A percentile compares a stretch with the other conserved stretches of the same genome.
These are phyloP conservation scores for Tripterygium wilfordii DNA, from an alignment of 177 flowering plant species.

Conservation along the genomic window DNA sequence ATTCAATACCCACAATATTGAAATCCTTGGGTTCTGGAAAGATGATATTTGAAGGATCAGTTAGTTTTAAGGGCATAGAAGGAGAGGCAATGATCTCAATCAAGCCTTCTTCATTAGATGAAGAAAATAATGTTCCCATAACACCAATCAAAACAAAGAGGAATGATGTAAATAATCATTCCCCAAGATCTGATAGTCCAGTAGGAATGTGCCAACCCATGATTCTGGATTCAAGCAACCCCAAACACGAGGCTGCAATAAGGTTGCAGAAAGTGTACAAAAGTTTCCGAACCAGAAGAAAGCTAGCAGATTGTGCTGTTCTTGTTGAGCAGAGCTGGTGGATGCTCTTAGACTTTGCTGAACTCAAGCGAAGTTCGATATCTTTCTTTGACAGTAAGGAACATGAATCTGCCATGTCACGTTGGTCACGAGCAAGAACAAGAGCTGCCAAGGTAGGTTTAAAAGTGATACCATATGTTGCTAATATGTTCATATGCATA, in stretches of 20 bases:
- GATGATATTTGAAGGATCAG: slow-evolving; percentile 60
- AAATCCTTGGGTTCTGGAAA: slow-evolving; percentile 54
- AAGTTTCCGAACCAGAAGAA: slow-evolving; percentile 88
- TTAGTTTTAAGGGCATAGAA: slow-evolving; percentile 48
- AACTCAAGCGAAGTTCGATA: slow-evolving; percentile 66
- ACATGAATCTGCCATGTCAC: slow-evolving; percentile 60
- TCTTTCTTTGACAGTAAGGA: slow-evolving; percentile 67
- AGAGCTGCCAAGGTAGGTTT: slow-evolving; percentile 65
- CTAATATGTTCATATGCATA: too few relatives aligned
- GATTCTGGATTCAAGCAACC: slow-evolving; percentile 28
- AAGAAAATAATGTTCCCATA: slow-evolving; percentile 15
- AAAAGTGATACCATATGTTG: too few relatives aligned
- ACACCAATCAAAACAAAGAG: slow-evolving; percentile 12
- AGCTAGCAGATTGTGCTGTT: slow-evolving; percentile 98
- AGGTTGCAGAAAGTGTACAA: slow-evolving; percentile 97
- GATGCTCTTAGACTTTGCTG: slow-evolving; percentile 69
- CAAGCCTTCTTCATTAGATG: slow-evolving; percentile 20
- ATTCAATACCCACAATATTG: slow-evolving; percentile 43
- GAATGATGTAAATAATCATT: slow-evolving; percentile 7
- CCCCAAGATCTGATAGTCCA: slow-evolving; percentile 19
- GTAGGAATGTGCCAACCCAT: slow-evolving; percentile 15
- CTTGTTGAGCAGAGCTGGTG: slow-evolving; percentile 92
- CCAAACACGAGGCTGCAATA: slow-evolving; percentile 73
- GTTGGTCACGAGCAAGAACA: slow-evolving; percentile 77
- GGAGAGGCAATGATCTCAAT: slow-evolving; percentile 44